Evolutionary conservation across 108 stramenopile species (phyloP), one percentile per base, ranked within the genome.

Genomic region (Nitzschia sp.): DNA sequence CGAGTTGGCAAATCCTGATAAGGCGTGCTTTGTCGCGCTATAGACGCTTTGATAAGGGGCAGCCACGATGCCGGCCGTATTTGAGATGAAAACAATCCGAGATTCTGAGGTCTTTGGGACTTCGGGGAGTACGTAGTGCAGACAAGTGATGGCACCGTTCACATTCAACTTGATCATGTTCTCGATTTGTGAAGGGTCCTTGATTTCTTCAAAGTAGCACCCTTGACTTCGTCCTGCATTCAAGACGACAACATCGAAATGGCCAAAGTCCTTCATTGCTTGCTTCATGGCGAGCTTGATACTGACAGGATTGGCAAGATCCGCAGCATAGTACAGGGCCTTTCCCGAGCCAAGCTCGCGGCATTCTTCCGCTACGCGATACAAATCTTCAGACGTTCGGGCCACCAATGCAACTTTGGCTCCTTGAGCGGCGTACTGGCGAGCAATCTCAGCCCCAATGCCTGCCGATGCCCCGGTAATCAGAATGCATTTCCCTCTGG

Each of bases 381-480:
- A 32, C 22, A 85, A 29, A 19, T 57, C 55, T 1, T 71, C 67
- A 27, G 31, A 21, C 17, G 54, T 23, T 23, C 81, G 52, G n/a
- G 77, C 79, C 21, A 74, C 54, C 19, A 85, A 48, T n/a, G 75
- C 72, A 9, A 85, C 34, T 26, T 54, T 35, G 0, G 77, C 81
- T 0, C 82, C 85, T 30, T 59, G 50, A 25, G 36, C 27, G 21
- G 79, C 72, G 38, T 78, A 74, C 71, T 80, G 80, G 0, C 73
- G 44, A 11, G 85, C 85, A 16, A 82, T 69, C 47, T 85, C 85
- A 19, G 77, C 66, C 13, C 81, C 85, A 22, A 85, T 66, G 8
- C 81, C 79, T 27, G 79, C 71, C 2, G 66, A 78, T n/a, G 78
- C 82, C 25, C 81, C 85, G 26, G 80, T 80, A 32, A 85, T 79